These are phyloP conservation scores for Papilionanthe hybrid DNA, from an alignment of 116 monocot species.

Conservation along the genomic window DNA sequence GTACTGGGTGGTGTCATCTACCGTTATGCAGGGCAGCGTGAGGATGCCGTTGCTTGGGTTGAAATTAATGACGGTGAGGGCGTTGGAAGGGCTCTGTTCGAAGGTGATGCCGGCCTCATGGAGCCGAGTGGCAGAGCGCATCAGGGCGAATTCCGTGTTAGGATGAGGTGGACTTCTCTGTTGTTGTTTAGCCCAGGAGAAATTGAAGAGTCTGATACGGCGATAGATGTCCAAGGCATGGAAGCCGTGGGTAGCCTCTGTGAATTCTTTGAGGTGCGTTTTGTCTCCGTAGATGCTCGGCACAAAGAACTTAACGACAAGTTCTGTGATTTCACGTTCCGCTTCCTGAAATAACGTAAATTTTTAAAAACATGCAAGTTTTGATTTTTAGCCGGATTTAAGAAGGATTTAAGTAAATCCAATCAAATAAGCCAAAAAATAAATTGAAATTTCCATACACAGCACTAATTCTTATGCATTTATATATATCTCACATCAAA, in stretches of 20 bases:
- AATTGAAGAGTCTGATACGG: neutral
- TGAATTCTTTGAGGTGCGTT: no score
- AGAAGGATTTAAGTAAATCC: no score
- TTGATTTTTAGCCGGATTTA: no score
- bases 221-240: conserved; percentile 17
- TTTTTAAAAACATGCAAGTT: no score
- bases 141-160: neutral
- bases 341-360: neutral
- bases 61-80: conserved; percentile 8
- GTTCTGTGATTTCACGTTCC: neutral
- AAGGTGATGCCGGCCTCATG: conserved; percentile 21
- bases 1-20: conserved; percentile 25
- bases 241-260: no score
- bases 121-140: conserved; percentile 10
- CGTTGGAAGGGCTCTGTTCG: neutral
- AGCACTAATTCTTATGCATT: no score
- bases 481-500: no score
- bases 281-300: neutral
- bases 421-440: no score
- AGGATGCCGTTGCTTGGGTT: neutral
- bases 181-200: no score
- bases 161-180: no score
- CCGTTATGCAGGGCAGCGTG: neutral
- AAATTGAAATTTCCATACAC: no score
- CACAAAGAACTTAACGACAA: conserved; percentile 3